A percentile compares a stretch with the other conserved stretches of the same genome.
phyloP scores from a whole-genome alignment of 2,329 filamentous ascomycete genomes.

The Bipolaris bicolor region DNA sequence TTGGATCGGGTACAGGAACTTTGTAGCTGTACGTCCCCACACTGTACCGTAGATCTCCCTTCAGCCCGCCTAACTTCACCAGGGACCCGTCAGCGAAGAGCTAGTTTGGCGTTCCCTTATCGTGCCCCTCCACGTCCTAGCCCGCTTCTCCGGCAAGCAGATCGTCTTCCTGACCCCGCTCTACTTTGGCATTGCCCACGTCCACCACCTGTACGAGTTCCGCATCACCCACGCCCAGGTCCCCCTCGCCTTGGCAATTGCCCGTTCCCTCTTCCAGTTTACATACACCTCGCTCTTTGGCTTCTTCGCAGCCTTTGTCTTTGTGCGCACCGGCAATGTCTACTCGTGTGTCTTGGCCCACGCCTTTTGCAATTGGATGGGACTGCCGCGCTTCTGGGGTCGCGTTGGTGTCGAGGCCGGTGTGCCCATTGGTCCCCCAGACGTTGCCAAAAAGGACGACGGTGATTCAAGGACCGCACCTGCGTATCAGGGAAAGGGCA shows the following conservation, averaged over 20 bases:
- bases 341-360: slow-evolving; percentile 78
- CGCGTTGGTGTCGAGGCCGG: slow-evolving; percentile 64
- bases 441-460: slow-evolving; percentile 36
- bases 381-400: slow-evolving; percentile 86
- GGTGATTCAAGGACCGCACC: slow-evolving; percentile 50
- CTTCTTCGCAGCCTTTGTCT: slow-evolving; percentile 89
- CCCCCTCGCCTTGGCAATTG: slow-evolving; percentile 65
- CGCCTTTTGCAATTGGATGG: slow-evolving; percentile 90
- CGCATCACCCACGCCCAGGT: slow-evolving; percentile 77
- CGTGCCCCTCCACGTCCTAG: slow-evolving; percentile 79
- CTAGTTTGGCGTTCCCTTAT: slow-evolving; percentile 89
- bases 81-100: slow-evolving; percentile 87
- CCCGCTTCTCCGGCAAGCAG: slow-evolving; percentile 56
- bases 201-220: slow-evolving; percentile 97
- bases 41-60: not conserved
- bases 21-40: slow-evolving; percentile 71
- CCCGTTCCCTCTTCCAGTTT: slow-evolving; percentile 82
- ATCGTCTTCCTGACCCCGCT: slow-evolving; percentile 84
- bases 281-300: slow-evolving; percentile 92
- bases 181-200: slow-evolving; percentile 89
- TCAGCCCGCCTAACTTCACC: slow-evolving; percentile 15
- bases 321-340: slow-evolving; percentile 82
- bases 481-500: slow-evolving; percentile 37
- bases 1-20: slow-evolving; percentile 86
- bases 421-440: slow-evolving; percentile 48